Conservation (phyloP, 306 rosid species). For the Quillaja saponaria region DNA sequence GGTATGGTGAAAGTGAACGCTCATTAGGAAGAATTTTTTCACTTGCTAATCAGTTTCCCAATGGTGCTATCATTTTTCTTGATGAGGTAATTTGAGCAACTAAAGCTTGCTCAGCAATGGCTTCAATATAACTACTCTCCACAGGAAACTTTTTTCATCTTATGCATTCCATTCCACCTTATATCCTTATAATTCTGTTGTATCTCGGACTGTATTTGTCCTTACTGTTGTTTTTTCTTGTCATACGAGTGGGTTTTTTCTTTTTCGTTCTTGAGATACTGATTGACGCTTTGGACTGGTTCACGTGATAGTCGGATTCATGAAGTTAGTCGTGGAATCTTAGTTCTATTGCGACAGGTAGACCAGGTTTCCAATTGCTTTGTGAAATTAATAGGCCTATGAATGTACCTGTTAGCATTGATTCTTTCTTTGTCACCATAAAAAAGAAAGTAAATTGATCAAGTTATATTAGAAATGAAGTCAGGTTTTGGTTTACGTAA, state of each 20-base stretch:
- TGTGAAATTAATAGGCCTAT: not conserved
- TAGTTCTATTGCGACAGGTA: slow-evolving; percentile 60
- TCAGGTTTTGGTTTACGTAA: too few species aligned
- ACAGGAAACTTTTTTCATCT: too few species aligned
- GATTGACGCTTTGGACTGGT: slow-evolving; percentile 82
- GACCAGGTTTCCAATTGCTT: slow-evolving; percentile 7
- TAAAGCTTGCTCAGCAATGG: slow-evolving; percentile 14
- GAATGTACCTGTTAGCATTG: not conserved
- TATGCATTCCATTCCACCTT: not conserved
- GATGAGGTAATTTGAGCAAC: slow-evolving; percentile 66
- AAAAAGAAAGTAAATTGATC: too few species aligned
- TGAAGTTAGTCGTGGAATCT: slow-evolving; percentile 81
- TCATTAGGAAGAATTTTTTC: slow-evolving; percentile 79
- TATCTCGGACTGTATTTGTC: not conserved
- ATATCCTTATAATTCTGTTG: too few species aligned
- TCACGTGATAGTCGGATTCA: slow-evolving; percentile 83
- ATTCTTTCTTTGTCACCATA: not conserved
- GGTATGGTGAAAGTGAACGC: slow-evolving; percentile 88
- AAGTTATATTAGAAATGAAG: too few species aligned
- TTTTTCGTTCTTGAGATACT: slow-evolving; percentile 31
- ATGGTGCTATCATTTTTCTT: slow-evolving; percentile 83
- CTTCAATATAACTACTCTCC: too few species aligned
- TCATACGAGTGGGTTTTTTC: slow-evolving; percentile 12
- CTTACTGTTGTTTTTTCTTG: slow-evolving; percentile 30
- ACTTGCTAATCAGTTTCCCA: slow-evolving; percentile 67